Base-by-base conservation (phyloP, 169 alveolate species). In the Eimeria necatrix region DNA sequence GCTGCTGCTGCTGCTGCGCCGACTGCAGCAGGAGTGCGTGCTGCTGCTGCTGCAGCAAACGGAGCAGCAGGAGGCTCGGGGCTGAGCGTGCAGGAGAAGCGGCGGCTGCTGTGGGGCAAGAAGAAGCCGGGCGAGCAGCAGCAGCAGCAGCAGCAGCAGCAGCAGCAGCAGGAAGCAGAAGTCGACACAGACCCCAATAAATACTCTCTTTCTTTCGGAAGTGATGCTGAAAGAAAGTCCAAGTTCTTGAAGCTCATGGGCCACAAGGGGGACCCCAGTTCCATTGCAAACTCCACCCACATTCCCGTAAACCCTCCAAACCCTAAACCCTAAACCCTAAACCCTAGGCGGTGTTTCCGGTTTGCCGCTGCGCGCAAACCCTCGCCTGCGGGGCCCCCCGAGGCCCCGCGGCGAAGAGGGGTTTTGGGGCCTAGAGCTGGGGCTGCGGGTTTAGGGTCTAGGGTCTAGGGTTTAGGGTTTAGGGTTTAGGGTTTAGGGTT, bases 191-290 rank as follows among this genome's bases (percentile, higher is more conserved):
- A 88, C 84, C 94, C 94, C 22, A 88, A 88, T n/a, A 22, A 24
- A n/a, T 88, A 88, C 86, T 22, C 84, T 5, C 60, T 71, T 22
- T 71, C 88, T 14, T 88, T 88, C 53, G 46, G 86, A 5, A 52
- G 59, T 2, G 86, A 88, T 84, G 49, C 51, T 24, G 94, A 88
- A 26, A 88, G 61, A 84, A 88, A 88, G 68, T 4, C 46, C 70
- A 88, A 88, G 61, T 88, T 88, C 53, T 41, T 88, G 48, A 88
- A 88, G 68, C 73, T 88, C 71, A 88, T 88, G 94, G 94, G 94
- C 1, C 68, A 46, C 73, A 83, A 83, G 18, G 91, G 91, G 6
- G 91, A 83, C 53, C 51, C 76, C 41, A 5, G 56, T 16, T 22
- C 46, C 46, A 9, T 48, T 32, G 64, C 61, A 49, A 7, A n/a